Percentiles rank a stretch among this genome's conserved stretches.
Evolutionary conservation across 345 rosid species (phyloP).

Genomic region (Hypericum perforatum): DNA sequence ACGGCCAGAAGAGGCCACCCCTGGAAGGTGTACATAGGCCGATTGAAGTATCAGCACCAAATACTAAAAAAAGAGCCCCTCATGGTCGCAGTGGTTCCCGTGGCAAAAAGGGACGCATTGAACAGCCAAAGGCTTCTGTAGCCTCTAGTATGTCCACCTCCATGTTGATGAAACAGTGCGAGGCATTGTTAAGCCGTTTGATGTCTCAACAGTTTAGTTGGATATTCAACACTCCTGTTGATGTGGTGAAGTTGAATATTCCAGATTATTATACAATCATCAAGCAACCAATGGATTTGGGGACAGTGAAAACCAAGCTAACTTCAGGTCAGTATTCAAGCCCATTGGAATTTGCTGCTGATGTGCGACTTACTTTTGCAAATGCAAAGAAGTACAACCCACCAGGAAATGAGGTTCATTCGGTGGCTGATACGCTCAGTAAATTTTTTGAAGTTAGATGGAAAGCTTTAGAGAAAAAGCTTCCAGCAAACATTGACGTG

Average conservation of each 20-base stretch:
- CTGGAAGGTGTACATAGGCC: constrained; percentile 27
- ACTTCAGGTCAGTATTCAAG: constrained; percentile 46
- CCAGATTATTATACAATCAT: constrained; percentile 78
- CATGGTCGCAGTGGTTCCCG: constrained; percentile 32
- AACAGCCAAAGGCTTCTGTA: constrained; percentile 24
- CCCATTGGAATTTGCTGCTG: constrained; percentile 61
- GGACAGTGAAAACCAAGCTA: constrained; percentile 57
- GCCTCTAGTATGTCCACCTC: constrained; percentile 21
- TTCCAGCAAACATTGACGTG: constrained; percentile 22
- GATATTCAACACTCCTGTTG: constrained; percentile 67
- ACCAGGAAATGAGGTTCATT: constrained; percentile 58
- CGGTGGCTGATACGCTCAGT: constrained; percentile 53
- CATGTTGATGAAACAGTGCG: constrained; percentile 60
- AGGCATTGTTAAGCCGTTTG: constrained; percentile 41
- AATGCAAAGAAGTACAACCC: constrained; percentile 86
- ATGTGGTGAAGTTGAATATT: constrained; percentile 62
- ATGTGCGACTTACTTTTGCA: constrained; percentile 70
- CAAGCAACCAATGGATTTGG: constrained; percentile 92
- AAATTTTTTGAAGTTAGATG: constrained; percentile 66
- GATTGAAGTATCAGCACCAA: constrained; percentile 23
- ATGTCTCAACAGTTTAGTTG: constrained; percentile 58
- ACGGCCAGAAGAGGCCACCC: constrained; percentile 46
- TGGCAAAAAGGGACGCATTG: constrained; percentile 32
- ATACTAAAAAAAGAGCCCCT: constrained; percentile 43
- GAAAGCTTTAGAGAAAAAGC: constrained; percentile 74